Conservation (phyloP, 306 rosid genomes). For the Dryas octopetala region DNA sequence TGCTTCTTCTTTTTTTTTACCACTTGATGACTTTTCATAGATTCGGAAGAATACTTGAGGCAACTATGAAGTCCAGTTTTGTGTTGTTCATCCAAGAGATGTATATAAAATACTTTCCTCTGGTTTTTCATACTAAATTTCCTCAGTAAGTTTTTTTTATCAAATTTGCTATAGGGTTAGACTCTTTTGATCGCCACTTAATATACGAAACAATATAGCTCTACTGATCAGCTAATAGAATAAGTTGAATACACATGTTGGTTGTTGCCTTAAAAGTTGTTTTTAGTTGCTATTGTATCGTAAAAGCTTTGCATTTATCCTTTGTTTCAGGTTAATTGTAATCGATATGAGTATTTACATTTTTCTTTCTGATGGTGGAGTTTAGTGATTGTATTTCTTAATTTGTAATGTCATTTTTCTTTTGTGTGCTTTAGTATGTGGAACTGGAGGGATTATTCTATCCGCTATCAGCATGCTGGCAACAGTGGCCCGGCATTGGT, state of each 20-base stretch:
- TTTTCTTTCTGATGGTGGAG: background rate
- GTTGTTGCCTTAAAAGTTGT: background rate
- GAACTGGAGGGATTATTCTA: conserved; percentile 86
- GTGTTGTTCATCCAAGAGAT: background rate
- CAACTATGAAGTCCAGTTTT: background rate
- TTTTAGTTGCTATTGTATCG: background rate
- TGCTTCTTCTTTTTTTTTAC: too few relatives aligned
- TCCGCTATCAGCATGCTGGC: conserved; percentile 79
- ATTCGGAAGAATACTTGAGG: background rate
- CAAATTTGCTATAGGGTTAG: background rate
- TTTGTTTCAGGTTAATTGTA: background rate
- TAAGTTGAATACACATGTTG: background rate
- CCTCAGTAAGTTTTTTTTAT: background rate
- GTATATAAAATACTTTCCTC: background rate
- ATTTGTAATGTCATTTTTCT: background rate
- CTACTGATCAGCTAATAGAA: background rate
- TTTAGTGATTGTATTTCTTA: background rate
- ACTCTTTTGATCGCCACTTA: background rate
- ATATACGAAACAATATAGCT: background rate
- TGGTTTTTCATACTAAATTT: background rate
- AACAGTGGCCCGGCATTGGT: conserved; percentile 74
- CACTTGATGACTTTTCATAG: background rate
- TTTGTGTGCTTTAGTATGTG: conserved; percentile 47
- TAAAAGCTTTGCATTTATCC: background rate
- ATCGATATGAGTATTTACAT: background rate